Percentiles rank a stretch among this genome's conserved stretches.
Conservation (phyloP, 2,329 filamentous ascomycete genomes). For the Microdochium paspali region DNA sequence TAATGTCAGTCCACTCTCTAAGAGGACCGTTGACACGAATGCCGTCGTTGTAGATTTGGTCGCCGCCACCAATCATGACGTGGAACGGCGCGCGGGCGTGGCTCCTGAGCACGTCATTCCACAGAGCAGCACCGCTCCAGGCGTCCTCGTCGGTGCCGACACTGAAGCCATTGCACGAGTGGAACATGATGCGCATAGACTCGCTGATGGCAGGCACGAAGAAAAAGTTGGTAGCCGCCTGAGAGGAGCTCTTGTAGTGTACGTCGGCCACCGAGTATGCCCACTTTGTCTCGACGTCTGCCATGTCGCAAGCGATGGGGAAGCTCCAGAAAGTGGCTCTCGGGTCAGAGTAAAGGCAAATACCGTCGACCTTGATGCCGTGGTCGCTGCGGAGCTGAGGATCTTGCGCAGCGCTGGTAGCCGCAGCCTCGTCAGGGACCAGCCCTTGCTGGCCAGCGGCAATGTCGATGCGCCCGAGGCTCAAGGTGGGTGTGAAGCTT, state of each 20-base stretch:
- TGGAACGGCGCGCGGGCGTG: conserved; percentile 81
- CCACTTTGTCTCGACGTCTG: conserved; percentile 61
- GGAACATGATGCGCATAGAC: conserved; percentile 97
- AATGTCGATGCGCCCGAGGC: conserved; percentile 32
- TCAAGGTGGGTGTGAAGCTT: conserved; percentile 48
- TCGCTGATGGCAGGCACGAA: conserved; percentile 76
- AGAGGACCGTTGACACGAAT: conserved; percentile 80
- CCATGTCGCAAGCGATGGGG: conserved; percentile 69
- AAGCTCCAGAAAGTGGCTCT: conserved; percentile 90
- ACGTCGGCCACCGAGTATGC: conserved; percentile 66
- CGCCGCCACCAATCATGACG: conserved; percentile 89
- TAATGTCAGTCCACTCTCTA: conserved; percentile 71
- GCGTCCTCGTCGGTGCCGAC: conserved; percentile 75
- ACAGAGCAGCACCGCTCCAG: conserved; percentile 85
- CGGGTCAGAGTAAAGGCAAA: conserved; percentile 55
- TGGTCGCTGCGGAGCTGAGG: conserved; percentile 31
- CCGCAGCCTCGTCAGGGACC: conserved; percentile 14
- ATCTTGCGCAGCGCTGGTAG: conserved; percentile 18
- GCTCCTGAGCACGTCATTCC: conserved; percentile 83
- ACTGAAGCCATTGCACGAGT: conserved; percentile 96
- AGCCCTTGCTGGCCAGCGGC: conserved; percentile 13
- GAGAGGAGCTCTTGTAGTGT: conserved; percentile 46
- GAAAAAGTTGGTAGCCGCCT: conserved; percentile 58
- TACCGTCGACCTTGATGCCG: conserved; percentile 34
- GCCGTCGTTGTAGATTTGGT: conserved; percentile 94